Base-by-base conservation (phyloP, 495 filamentous ascomycete species). In the Hamigera avellanea region DNA sequence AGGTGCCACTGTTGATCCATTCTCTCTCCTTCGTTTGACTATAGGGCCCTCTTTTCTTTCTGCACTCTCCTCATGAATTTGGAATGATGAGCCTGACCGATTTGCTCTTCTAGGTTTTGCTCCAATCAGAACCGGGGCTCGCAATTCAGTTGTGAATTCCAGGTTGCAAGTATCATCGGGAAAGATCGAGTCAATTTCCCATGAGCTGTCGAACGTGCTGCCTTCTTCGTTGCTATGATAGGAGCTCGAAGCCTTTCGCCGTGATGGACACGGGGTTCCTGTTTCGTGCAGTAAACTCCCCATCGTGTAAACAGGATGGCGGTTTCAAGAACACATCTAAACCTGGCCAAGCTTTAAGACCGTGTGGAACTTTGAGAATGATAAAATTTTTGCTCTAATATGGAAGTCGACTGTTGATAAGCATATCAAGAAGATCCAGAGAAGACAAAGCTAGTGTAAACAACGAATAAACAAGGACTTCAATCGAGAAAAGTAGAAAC, bases 131-230 rank as follows among this genome's bases (percentile, higher is more conserved):
- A 52, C 42, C 1, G 54, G 46, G 12, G 41, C 35, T 33, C 45
- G 49, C 28, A 64, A 47, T 32, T 62, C 57, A 17, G 59, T 57
- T 6, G 60, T 62, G 35, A 56, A 63, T 2, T 64, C 57, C 23
- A 66, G 46, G 6, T 59, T 52, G 8, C 18, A 43, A 0, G 64
- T 64, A 14, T 50, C 37, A 8, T 66, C 61, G 16, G 42, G 41
- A 29, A 26, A 12, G 19, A 36, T 39, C 1, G 44, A 32, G 19
- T 46, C 46, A 16, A 40, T 43, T 14, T 53, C 46, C 45, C 53
- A 47, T 14, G 50, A 36, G 34, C 46, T 52, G 35, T 45, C 39
- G 12, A 54, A 46, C 3, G 52, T 50, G 35, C 42, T 39, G 33
- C 34, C 49, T 32, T 41, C 33, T 16, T 41, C 44, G 23, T 38